Conservation (phyloP, 192 early-diverging fungal genomes). For the Rhizoclosmatium sp. region DNA sequence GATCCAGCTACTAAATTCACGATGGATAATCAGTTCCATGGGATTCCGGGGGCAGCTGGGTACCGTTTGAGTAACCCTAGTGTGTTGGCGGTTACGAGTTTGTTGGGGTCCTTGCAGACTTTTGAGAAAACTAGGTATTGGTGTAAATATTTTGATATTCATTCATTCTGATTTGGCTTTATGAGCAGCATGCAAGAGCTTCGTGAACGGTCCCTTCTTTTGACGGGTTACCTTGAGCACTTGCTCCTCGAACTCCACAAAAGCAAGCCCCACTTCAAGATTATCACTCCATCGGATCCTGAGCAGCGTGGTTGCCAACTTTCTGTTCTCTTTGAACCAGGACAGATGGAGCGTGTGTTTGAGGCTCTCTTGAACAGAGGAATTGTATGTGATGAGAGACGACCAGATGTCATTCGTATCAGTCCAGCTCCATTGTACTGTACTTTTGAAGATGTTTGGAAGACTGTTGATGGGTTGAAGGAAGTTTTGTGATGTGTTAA, state of each 20-base stretch:
- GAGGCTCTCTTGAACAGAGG: constrained; percentile 65
- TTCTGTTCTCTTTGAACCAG: constrained; percentile 72
- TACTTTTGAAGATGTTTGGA: constrained; percentile 80
- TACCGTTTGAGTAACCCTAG: constrained; percentile 91
- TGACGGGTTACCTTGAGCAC: constrained; percentile 88
- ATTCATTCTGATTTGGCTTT: neutral
- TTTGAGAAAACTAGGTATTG: constrained; percentile 68
- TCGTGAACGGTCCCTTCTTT: constrained; percentile 74
- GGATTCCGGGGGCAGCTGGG: constrained; percentile 80
- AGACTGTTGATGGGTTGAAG: constrained; percentile 67
- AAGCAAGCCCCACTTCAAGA: constrained; percentile 52
- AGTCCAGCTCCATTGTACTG: constrained; percentile 93
- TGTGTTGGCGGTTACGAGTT: constrained; percentile 73
- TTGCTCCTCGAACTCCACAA: constrained; percentile 60
- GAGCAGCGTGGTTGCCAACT: constrained; percentile 87
- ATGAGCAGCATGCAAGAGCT: constrained; percentile 64
- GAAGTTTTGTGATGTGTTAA: constrained; percentile 24
- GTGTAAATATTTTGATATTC: neutral
- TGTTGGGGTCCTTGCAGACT: constrained; percentile 82
- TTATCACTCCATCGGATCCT: constrained; percentile 83
- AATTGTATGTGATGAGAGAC: constrained; percentile 87
- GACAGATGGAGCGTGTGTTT: constrained; percentile 72
- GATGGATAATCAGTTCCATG: constrained; percentile 85
- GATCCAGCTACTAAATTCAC: constrained; percentile 83
- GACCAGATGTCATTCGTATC: constrained; percentile 89